phyloP scores from a whole-genome alignment of 305 asterid genomes.

The Petunia hybrid region DNA sequence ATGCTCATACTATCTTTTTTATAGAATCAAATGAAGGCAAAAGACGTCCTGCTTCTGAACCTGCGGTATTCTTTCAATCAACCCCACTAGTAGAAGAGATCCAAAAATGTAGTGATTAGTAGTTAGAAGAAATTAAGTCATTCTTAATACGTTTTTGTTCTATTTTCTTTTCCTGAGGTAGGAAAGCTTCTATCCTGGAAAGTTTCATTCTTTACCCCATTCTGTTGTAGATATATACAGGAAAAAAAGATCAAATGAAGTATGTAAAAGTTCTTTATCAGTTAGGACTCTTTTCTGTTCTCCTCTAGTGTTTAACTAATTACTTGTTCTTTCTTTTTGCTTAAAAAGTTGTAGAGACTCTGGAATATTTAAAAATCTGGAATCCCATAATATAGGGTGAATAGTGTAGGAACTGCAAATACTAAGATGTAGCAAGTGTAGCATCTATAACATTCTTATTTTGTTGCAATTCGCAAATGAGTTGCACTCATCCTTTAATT shows the following conservation, averaged over 20 bases:
- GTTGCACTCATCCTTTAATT: too few relatives aligned
- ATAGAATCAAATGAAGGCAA: constrained; percentile 38
- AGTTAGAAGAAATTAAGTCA: not conserved
- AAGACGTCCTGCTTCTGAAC: constrained; percentile 36
- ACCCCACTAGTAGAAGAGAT: not conserved
- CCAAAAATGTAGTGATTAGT: constrained; percentile 7
- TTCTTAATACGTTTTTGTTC: not conserved
- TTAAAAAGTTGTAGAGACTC: not conserved
- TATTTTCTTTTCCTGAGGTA: not conserved
- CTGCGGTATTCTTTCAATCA: constrained; percentile 24
- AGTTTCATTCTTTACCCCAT: not conserved
- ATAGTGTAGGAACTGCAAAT: not conserved
- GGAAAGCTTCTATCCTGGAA: not conserved
- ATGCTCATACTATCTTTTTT: constrained; percentile 35
- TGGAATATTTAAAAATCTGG: not conserved
- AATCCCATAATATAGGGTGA: not conserved
- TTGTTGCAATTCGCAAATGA: too few relatives aligned
- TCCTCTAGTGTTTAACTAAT: not conserved
- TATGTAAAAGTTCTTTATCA: not conserved
- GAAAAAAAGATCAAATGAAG: not conserved
- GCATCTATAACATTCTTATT: too few relatives aligned
- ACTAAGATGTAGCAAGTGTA: not conserved
- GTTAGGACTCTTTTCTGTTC: not conserved
- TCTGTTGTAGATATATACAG: constrained; percentile 1
- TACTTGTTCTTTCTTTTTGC: not conserved